Base-by-base conservation (phyloP, 495 filamentous ascomycete genomes). In the Neurospora sp. region DNA sequence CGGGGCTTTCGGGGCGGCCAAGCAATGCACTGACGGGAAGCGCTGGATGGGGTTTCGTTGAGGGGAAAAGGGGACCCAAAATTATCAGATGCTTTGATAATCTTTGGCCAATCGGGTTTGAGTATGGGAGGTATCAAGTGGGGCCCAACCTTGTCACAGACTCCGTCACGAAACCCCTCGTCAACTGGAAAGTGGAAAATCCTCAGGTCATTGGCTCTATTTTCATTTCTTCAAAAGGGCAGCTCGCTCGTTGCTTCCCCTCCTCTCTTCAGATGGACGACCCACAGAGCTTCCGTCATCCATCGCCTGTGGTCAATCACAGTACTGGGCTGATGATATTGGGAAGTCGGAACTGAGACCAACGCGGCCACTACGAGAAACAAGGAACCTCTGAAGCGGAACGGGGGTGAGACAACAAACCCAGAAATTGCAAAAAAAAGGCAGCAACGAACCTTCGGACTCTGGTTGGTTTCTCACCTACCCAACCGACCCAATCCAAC, bases 71-170 rank as follows among this genome's bases (percentile, higher is more conserved):
- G 6, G 3, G 12, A 9, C 31, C 14, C 27, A 22, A 18, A 14
- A 27, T 42, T 78, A 81, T 79, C 79, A 76, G 78, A 79, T 79
- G 70, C 20, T 66, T 71, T 72, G 78, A 81, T 79, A 77, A 79
- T 79, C 78, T 79, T 31, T 40, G 18, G 22, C 79, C 75, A 79
- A 78, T 78, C 68, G 74, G 18, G 22, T 2, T n/a, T 16, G 1
- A 68, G 46, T 18, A 9, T 6, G 2, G 70, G 1, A n/a, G 0
- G 37, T 6, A 41, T 20, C 53, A 66, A 35, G 27, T 16, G 27
- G 20, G 31, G 6, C 14, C 18, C 11, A 16, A 22, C 71, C 59
- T 14, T 69, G 59, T 42, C 38, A 37, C 22, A 12, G 22, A 27
- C 59, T 37, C 59, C 11, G 35, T 27, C 59, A 68, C 22, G 59